Evolutionary conservation across 108 stramenopile genomes (phyloP).

Genomic region (Tribonema minus): DNA sequence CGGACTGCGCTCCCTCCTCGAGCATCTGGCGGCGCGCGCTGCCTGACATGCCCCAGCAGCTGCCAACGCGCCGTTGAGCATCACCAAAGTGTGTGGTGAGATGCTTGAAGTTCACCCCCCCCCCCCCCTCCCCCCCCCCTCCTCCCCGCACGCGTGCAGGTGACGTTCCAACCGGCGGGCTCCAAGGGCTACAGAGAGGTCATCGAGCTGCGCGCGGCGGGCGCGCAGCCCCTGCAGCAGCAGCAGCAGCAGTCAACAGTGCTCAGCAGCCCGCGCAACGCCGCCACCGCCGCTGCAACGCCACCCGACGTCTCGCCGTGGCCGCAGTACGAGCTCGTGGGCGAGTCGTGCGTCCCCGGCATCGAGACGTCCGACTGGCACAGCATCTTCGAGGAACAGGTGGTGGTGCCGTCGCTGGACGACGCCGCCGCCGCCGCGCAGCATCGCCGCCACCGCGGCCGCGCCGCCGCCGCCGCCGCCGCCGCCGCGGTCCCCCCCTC

Average conservation of each 20-base stretch:
- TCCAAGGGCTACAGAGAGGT: slow-evolving; percentile 8
- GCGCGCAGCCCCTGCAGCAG: slow-evolving; percentile 24
- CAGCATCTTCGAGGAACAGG: slow-evolving; percentile 62
- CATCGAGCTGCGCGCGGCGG: slow-evolving; percentile 18
- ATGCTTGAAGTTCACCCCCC: neutral
- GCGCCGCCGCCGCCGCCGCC: too few relatives aligned
- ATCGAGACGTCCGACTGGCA: slow-evolving; percentile 42
- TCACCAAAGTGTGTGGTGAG: too few relatives aligned
- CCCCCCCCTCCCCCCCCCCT: neutral
- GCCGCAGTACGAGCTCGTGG: slow-evolving; percentile 61
- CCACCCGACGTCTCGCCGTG: neutral
- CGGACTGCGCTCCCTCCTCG: too few relatives aligned
- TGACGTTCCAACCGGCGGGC: too few relatives aligned
- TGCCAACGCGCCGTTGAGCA: too few relatives aligned
- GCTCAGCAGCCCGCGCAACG: neutral
- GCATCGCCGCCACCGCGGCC: too few relatives aligned
- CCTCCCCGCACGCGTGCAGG: neutral
- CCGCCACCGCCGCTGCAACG: neutral
- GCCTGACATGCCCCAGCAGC: too few relatives aligned
- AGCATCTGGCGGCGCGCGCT: too few relatives aligned
- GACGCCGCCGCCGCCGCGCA: slow-evolving; percentile 19
- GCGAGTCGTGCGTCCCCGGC: slow-evolving; percentile 55
- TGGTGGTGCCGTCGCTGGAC: slow-evolving; percentile 47
- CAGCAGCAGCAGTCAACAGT: neutral
- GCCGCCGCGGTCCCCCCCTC: too few relatives aligned